Conservation (phyloP, 2,329 filamentous ascomycete species). For the Fusarium guadeloupense region DNA sequence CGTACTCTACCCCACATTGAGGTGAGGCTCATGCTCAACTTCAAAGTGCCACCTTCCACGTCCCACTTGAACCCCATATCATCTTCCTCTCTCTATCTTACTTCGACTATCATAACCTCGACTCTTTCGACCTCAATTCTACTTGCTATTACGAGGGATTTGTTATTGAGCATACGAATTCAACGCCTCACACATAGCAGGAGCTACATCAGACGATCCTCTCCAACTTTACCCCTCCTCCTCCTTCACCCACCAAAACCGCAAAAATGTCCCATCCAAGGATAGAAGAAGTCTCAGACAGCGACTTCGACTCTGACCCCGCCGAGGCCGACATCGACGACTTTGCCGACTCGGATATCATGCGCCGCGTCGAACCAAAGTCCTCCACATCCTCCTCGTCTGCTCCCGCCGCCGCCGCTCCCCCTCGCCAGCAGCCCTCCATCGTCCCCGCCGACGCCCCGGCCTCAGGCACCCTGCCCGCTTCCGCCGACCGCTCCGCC, state of each 20-base stretch:
- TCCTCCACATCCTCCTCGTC: slow-evolving; percentile 40
- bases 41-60: slow-evolving; percentile 33
- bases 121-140: slow-evolving; percentile 2
- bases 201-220: background rate
- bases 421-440: slow-evolving; percentile 43
- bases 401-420: slow-evolving; percentile 41
- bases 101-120: slow-evolving; percentile 6
- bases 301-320: slow-evolving; percentile 81
- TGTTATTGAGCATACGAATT: background rate
- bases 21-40: slow-evolving; percentile 33
- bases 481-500: slow-evolving; percentile 59
- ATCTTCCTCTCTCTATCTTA: slow-evolving; percentile 11
- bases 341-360: slow-evolving; percentile 66
- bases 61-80: slow-evolving; percentile 33
- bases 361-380: slow-evolving; percentile 55
- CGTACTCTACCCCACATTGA: slow-evolving; percentile 37
- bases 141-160: background rate
- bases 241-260: slow-evolving; percentile 13
- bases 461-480: slow-evolving; percentile 42
- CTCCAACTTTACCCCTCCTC: slow-evolving; percentile 6
- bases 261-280: slow-evolving; percentile 80
- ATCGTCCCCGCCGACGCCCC: slow-evolving; percentile 45
- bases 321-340: slow-evolving; percentile 84
- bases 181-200: background rate
- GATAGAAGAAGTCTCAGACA: slow-evolving; percentile 92